Evolutionary conservation across 2,329 filamentous ascomycete genomes (phyloP), one percentile per base, ranked within the genome.

Genomic region (Colletotrichum siamense): DNA sequence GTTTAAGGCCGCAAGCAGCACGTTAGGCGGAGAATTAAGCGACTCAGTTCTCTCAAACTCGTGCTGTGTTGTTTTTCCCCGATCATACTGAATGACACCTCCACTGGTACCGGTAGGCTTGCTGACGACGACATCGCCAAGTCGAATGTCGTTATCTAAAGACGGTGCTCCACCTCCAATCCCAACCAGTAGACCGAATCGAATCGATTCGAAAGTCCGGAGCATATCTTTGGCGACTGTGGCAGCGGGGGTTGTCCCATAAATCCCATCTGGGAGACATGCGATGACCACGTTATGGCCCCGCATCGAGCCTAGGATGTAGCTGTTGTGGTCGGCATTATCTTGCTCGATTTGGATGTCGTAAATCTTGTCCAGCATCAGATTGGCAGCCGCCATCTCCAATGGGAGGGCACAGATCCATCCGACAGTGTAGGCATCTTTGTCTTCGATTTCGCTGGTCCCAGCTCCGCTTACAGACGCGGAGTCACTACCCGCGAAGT

Each of bases 261-360:
- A 82, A 8, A 79, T 68, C 15, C 79, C 82, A 8, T 78, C 71
- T 0, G 83, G 81, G 4, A 84, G 62, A 2, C 69, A 77, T 8
- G 80, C 79, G 13, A 87, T 82, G 26, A 84, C 84, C 13, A 86
- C 77, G 34, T 86, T 84, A 70, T 86, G 84, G 8, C 65, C 39
- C 12, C 69, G 71, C 13, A 80, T 77, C 5, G 59, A n/a, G 32
- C 81, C 81, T 55, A 81, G 74, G 1, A 65, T 76, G 66, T 82
- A 82, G 34, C 49, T 68, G 30, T 81, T 82, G 63, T 18, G 65
- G n/a, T 81, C 80, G 8, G 71, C 24, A 2, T 13, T n/a, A 16
- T 44, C 57, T 32, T 55, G 71, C 1, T 62, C 10, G 34, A 59
- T 0, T 24, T n/a, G 39, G 0, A 80, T 59, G n/a, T 75, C 49